phyloP scores from a whole-genome alignment of 768 basidiomycete species.

The Crucibulum laeve region DNA sequence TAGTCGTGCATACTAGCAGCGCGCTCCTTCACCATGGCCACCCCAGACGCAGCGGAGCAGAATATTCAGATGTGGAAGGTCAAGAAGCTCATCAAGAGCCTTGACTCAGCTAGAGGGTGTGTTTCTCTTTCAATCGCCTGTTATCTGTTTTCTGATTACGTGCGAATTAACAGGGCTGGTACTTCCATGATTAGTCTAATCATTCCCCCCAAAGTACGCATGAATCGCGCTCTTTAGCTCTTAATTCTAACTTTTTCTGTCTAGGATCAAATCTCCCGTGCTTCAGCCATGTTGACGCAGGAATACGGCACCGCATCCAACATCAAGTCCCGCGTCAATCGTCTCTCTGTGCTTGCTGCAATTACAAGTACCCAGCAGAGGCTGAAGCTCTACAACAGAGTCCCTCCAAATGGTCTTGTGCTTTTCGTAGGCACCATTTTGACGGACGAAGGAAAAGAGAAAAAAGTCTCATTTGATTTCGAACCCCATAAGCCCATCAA shows the following conservation, averaged over 20 bases:
- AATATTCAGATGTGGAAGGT: conserved; percentile 99
- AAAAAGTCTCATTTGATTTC: conserved; percentile 98
- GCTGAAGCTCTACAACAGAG: conserved; percentile 93
- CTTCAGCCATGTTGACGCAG: conserved; percentile 94
- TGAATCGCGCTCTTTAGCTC: conserved; percentile 10
- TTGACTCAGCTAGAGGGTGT: conserved; percentile 89
- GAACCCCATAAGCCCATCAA: conserved; percentile 99
- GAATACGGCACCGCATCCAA: conserved; percentile 99
- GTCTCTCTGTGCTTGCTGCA: conserved; percentile 94
- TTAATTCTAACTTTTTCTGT: conserved; percentile 9
- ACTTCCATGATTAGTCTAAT: conserved; percentile 99
- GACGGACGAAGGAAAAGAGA: conserved; percentile 98
- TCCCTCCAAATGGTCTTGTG: conserved; percentile 95
- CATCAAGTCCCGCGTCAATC: conserved; percentile 98
- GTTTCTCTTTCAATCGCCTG: conserved; percentile 11
- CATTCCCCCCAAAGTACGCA: conserved; percentile 83
- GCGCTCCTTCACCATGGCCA: conserved; percentile 54
- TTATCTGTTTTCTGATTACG: conserved; percentile 18
- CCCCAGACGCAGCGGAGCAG: conserved; percentile 84
- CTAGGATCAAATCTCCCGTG: conserved; percentile 91
- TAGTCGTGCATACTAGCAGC: conserved; percentile 21
- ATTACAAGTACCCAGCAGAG: conserved; percentile 98
- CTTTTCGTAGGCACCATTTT: conserved; percentile 97
- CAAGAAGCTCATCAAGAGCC: conserved; percentile 98
- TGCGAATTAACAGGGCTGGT: conserved; percentile 58